These are phyloP conservation scores for Pichia sp. DNA, from an alignment of 1,139 yeast species.

Conservation along the genomic window DNA sequence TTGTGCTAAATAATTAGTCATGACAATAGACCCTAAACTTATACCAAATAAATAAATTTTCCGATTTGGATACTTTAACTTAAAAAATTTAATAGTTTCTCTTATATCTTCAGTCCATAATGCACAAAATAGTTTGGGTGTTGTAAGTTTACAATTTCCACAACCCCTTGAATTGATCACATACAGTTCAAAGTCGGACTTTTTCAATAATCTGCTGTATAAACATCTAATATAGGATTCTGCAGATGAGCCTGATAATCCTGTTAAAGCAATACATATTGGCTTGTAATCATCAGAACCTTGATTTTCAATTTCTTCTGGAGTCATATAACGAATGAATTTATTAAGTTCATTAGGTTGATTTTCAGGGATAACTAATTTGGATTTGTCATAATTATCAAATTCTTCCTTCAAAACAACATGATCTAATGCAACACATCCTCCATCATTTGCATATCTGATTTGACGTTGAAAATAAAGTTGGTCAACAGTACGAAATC, in stretches of 20 bases:
- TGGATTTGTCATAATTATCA: slow-evolving; percentile 34
- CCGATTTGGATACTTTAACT: slow-evolving; percentile 57
- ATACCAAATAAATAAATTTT: slow-evolving; percentile 75
- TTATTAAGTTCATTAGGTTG: slow-evolving; percentile 62
- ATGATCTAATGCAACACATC: slow-evolving; percentile 73
- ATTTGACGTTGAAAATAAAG: slow-evolving; percentile 76
- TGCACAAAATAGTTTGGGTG: slow-evolving; percentile 71
- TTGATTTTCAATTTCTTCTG: slow-evolving; percentile 38
- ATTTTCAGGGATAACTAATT: slow-evolving; percentile 42
- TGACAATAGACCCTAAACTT: slow-evolving; percentile 80
- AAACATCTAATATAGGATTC: slow-evolving; percentile 78
- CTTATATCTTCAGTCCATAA: slow-evolving; percentile 68
- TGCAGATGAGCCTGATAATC: slow-evolving; percentile 88
- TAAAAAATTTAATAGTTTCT: slow-evolving; percentile 47
- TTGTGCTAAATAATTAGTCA: slow-evolving; percentile 75
- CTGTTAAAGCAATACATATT: slow-evolving; percentile 67
- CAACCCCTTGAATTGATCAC: slow-evolving; percentile 85
- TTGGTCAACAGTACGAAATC: slow-evolving; percentile 47
- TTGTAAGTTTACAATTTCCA: slow-evolving; percentile 71
- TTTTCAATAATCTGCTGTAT: slow-evolving; percentile 33
- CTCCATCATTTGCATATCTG: slow-evolving; percentile 58
- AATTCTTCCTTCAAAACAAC: slow-evolving; percentile 46
- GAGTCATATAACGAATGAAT: slow-evolving; percentile 62
- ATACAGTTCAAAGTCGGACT: slow-evolving; percentile 50
- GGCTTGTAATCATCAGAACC: slow-evolving; percentile 42